Base-by-base conservation (phyloP, 179 eudicot genomes). In the Sideroxylon spinosum region DNA sequence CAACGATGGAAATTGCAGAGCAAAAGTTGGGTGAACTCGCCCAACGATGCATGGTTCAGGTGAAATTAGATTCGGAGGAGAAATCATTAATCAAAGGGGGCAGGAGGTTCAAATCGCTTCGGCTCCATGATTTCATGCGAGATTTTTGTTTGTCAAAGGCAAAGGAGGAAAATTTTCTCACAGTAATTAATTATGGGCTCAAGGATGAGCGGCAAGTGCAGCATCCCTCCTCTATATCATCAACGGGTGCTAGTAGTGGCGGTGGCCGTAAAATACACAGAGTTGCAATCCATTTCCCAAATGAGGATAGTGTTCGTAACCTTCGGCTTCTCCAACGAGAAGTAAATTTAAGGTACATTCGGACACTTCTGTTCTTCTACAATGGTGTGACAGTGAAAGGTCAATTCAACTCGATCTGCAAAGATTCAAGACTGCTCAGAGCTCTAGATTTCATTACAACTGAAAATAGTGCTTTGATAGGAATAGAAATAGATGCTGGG, bases 1-100 rank as follows among this genome's bases (percentile, higher is more conserved):
- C 71, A 9, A n/a, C 59, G 23, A 64, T 73, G 19, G 79, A 82
- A 25, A 69, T 78, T 7, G 81, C 81, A 12, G 69, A 72, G 60
- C 48, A 57, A 20, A 46, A 68, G 12, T 46, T 80, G 19, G 32
- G 32, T 19, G 75, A 75, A 25, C 65, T 79, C 44, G 59, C 60
- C 22, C 73, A 79, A 2, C 68, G 78, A 17, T 74, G 48, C 12
- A 65, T 80, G 78, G 78, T 80, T 57, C 69, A 80, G 19, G 61
- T 55, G 19, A 32, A 29, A 5, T 7, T n/a, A 8, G 65, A 61
- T 1, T 37, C 44, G 0, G 26, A 61, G 25, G 3, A 13, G 6
- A 11, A 13, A 14, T 17, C 20, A 13, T 0, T 2, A 56, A 6
- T 20, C 7, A 26, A 50, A 16, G 2, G 29, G 23, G 49, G 50